Conservation (phyloP, 805 yeast species). For the Candida corydali region DNA sequence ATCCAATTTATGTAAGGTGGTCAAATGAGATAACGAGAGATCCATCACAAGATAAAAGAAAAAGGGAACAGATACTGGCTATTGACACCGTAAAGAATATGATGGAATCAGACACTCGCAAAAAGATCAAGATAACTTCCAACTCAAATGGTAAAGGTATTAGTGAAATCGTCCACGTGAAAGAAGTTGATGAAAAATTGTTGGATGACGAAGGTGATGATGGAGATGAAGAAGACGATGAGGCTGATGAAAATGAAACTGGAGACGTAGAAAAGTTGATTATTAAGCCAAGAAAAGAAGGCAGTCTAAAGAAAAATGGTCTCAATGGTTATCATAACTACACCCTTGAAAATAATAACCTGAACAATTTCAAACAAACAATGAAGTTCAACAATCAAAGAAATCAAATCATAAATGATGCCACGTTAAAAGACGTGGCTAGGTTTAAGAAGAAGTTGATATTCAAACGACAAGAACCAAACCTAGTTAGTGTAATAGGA, state of each 20-base stretch:
- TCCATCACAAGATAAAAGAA: slow-evolving; percentile 58
- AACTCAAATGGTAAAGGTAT: slow-evolving; percentile 6
- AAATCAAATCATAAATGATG: slow-evolving; percentile 11
- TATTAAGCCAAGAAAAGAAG: background rate
- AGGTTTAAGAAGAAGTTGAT: slow-evolving; percentile 9
- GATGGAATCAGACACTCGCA: slow-evolving; percentile 18
- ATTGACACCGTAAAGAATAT: slow-evolving; percentile 48
- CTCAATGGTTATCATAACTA: background rate
- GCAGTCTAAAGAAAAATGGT: background rate
- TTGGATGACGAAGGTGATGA: slow-evolving; percentile 7
- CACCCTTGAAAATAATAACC: background rate
- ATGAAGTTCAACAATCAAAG: background rate
- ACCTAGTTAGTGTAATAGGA: slow-evolving; percentile 15
- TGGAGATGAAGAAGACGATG: slow-evolving; percentile 16
- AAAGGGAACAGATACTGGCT: slow-evolving; percentile 46
- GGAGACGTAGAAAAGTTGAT: slow-evolving; percentile 3
- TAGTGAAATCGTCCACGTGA: background rate
- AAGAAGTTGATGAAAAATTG: background rate
- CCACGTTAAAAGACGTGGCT: slow-evolving; percentile 13
- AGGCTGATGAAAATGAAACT: slow-evolving; percentile 9
- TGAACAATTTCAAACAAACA: background rate
- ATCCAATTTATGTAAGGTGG: slow-evolving; percentile 68
- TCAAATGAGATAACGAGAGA: slow-evolving; percentile 89
- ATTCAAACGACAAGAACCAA: slow-evolving; percentile 8
- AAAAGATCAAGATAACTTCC: slow-evolving; percentile 3